Base-by-base conservation (phyloP, 768 basidiomycete species). In the Austroboletus eburneus region DNA sequence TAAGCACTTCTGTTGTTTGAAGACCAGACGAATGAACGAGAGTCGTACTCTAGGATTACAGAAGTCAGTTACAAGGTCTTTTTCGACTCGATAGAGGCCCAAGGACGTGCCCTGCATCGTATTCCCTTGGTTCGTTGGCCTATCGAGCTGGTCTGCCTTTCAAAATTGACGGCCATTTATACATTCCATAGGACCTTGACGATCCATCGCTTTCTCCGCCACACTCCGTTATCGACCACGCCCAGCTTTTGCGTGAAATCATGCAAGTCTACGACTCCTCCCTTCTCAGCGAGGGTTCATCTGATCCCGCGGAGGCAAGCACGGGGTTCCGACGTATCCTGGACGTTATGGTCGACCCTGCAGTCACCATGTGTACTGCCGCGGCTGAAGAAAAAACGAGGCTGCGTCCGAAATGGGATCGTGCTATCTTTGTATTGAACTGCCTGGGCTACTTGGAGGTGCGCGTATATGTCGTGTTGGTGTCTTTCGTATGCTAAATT, bases 241-340 rank as follows among this genome's bases (percentile, higher is more conserved):
- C 80, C 0, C 87, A 91, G 50, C 81, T 90, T 46, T 73, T 98
- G 9, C 83, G 87, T 12, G 92, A 97, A 63, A 81, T 96, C 52
- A 87, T 94, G 81, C 67, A 74, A 1, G 92, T 96, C 5, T 94
- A 95, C 63, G 82, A 89, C 27, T 86, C 87, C 0, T 93, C 93
- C 0, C 75, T 94, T 24, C 71, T 92, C 9, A 86, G 82, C 9
- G 80, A 83, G 24, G 50, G 53, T 0, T 32, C 39, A 4, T 39
- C 52, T 1, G 42, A 51, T 21, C 22, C 36, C 13, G 36, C 48
- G 0, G 59, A 57, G 25, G 60, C 48, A 20, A 42, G 3, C 17
- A 42, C 46, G 7, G 51, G 59, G 17, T 62, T 64, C 37, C 29
- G 23, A 34, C 45, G 78, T 25, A 83, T 95, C 17, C 67, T 96